Base-by-base conservation (phyloP, 306 rosid genomes). In the Sechiopsis laciniata region DNA sequence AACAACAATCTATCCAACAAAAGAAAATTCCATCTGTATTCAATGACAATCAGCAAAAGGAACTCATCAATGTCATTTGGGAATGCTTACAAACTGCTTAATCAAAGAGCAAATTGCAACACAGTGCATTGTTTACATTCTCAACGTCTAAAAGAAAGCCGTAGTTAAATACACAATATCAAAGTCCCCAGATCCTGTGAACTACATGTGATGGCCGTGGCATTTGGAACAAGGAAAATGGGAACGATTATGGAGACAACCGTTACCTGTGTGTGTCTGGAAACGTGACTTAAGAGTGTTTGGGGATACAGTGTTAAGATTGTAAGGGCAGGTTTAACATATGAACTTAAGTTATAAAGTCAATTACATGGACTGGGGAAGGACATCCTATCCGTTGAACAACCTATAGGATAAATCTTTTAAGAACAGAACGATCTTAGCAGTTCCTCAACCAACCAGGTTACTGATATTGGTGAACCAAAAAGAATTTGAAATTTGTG, bases 121-220 rank as follows among this genome's bases (percentile, higher is more conserved):
- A 66, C 6, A 11, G 32, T 11, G 71, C 72, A 42, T 42, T 42
- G 55, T 20, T 66, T 42, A 66, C 72, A 66, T 66, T 66, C 72
- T 66, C 72, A 20, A 42, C 55, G 14, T 20, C 72, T 66, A 45
- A 17, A 68, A 22, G 24, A 56, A 68, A 42, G 72, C 58, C 57
- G 73, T 13, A 67, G 72, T 45, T 22, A 67, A 50, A 48, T 69
- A 56, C 51, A 69, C 58, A 69, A 46, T 68, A 48, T 21, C 45
- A 14, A 14, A 32, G 42, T 13, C 12, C n/a, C 56, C 55, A 3
- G 2, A 45, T 9, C 71, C 26, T n/a, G 52, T 40, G 48, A 62
- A 62, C 11, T 7, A 32, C 21, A 64, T 8, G 12, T 40, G 71
- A 37, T 37, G 8, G 7, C 1, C 8, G 45, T 37, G 45, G 45